Percentiles rank a stretch among this genome's conserved stretches.
phyloP scores from a whole-genome alignment of 768 basidiomycete species.

The Lepiota brunneoincarnata region DNA sequence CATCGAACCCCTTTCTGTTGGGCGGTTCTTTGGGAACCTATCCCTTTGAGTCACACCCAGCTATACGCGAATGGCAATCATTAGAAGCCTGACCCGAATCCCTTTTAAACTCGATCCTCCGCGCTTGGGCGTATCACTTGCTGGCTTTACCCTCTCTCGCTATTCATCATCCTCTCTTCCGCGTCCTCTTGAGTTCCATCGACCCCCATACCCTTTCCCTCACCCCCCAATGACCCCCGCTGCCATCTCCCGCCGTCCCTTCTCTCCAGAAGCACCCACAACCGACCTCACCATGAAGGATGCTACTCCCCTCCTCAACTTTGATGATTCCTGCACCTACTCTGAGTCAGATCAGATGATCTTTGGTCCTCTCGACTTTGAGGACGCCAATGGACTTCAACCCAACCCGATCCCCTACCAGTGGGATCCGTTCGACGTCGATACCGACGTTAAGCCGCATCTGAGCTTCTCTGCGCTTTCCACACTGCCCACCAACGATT shows the following conservation, averaged over 20 bases:
- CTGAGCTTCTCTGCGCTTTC: conserved; percentile 31
- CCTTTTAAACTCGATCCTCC: conserved; percentile 10
- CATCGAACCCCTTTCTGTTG: conserved; percentile 20
- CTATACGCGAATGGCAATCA: conserved; percentile 23
- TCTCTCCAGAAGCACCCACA: conserved; percentile 24
- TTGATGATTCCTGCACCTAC: conserved; percentile 31
- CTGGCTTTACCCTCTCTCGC: conserved; percentile 26
- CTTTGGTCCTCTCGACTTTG: conserved; percentile 59
- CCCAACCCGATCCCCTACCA: conserved; percentile 25
- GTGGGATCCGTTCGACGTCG: conserved; percentile 38
- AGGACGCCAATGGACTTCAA: conserved; percentile 32
- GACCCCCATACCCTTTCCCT: conserved; percentile 19
- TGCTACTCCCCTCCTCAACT: conserved; percentile 29
- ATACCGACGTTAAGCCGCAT: conserved; percentile 40
- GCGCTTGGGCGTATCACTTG: conserved; percentile 12
- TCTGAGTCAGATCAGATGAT: conserved; percentile 52
- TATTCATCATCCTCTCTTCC: conserved; percentile 32
- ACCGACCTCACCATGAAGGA: conserved; percentile 26
- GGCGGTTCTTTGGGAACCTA: conserved; percentile 11
- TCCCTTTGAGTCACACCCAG: conserved; percentile 35
- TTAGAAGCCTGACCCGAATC: conserved; percentile 14
- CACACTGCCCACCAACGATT: conserved; percentile 28
- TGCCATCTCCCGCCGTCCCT: conserved; percentile 33
- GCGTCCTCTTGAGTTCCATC: conserved; percentile 21
- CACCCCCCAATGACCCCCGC: conserved; percentile 40